Conservation (phyloP, 2,329 filamentous ascomycete species). For the Fusarium staphyleae region DNA sequence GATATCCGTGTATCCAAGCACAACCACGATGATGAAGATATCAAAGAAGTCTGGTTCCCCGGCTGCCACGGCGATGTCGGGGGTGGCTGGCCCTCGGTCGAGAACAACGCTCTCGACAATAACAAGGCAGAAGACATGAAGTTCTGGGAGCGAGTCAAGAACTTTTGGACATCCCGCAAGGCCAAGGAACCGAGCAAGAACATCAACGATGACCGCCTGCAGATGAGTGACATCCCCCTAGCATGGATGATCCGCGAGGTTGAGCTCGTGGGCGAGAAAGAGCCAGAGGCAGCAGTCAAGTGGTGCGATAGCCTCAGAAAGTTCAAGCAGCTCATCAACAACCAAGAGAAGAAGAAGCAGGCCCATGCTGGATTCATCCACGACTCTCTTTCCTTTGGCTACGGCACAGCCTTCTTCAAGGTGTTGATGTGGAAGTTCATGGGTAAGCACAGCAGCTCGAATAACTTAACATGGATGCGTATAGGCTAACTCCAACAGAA, state of each 20-base stretch:
- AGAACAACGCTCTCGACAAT: conserved; percentile 35
- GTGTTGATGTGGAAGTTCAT: conserved; percentile 54
- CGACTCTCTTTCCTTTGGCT: conserved; percentile 49
- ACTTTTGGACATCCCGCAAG: conserved; percentile 47
- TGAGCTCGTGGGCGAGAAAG: conserved; percentile 46
- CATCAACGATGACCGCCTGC: conserved; percentile 45
- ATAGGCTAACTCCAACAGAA: conserved; percentile 39
- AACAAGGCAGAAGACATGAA: conserved; percentile 38
- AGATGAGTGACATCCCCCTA: conserved; percentile 59
- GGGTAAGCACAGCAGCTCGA: conserved; percentile 43
- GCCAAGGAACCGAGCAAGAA: conserved; percentile 43
- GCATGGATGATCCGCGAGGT: conserved; percentile 62
- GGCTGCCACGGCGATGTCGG: conserved; percentile 62
- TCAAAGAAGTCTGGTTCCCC: conserved; percentile 62
- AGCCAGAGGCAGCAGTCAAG: conserved; percentile 44
- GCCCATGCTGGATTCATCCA: conserved; percentile 47
- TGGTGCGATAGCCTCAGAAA: conserved; percentile 45
- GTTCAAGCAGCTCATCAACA: conserved; percentile 46
- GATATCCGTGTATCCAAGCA: conserved; percentile 43
- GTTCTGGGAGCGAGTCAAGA: conserved; percentile 47
- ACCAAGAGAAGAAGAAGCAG: conserved; percentile 42
- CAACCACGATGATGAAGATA: conserved; percentile 45
- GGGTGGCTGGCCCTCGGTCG: conserved; percentile 56
- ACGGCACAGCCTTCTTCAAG: conserved; percentile 48
- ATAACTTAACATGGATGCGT: not conserved